These are phyloP conservation scores for Daldinia vernicosa DNA, from an alignment of 495 filamentous ascomycete genomes.

Conservation along the genomic window DNA sequence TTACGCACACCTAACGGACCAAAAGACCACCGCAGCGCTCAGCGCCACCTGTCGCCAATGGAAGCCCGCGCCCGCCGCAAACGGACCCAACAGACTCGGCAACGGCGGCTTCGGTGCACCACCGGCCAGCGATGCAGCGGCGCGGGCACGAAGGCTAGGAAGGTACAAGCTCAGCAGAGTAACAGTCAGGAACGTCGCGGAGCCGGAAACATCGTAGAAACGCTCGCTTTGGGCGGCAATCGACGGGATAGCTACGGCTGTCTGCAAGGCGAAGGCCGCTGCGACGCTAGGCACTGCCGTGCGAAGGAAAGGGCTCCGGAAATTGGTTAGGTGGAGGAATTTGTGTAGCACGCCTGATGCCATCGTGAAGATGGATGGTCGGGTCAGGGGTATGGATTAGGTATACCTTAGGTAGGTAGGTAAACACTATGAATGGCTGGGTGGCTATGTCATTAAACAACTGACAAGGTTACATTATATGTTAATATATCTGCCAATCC, in stretches of 20 bases:
- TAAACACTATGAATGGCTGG: too few relatives aligned
- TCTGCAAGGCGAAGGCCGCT: conserved; percentile 64
- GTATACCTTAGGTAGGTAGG: not conserved
- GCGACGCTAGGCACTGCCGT: conserved; percentile 66
- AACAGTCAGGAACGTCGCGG: conserved; percentile 67
- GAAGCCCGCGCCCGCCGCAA: conserved; percentile 51
- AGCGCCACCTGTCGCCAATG: conserved; percentile 71
- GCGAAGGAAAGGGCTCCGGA: conserved; percentile 65
- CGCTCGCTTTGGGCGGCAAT: conserved; percentile 65
- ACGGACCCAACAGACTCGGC: conserved; percentile 54
- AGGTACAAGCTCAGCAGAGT: conserved; percentile 66
- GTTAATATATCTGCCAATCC: conserved; percentile 3
- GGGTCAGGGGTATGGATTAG: not conserved
- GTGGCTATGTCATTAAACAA: too few relatives aligned
- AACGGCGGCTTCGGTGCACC: conserved; percentile 53
- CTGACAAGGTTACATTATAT: not conserved
- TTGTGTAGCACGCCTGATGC: conserved; percentile 52
- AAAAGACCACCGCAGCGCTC: conserved; percentile 63
- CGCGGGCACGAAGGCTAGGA: conserved; percentile 62
- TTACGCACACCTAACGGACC: conserved; percentile 64
- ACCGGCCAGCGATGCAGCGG: conserved; percentile 50
- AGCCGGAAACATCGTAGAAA: conserved; percentile 73
- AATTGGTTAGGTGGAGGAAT: conserved; percentile 65
- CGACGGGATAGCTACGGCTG: conserved; percentile 66
- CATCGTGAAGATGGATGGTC: conserved; percentile 45